Evolutionary conservation across 108 stramenopile species (phyloP).

Genomic region (Chaetoceros tenuissimus): DNA sequence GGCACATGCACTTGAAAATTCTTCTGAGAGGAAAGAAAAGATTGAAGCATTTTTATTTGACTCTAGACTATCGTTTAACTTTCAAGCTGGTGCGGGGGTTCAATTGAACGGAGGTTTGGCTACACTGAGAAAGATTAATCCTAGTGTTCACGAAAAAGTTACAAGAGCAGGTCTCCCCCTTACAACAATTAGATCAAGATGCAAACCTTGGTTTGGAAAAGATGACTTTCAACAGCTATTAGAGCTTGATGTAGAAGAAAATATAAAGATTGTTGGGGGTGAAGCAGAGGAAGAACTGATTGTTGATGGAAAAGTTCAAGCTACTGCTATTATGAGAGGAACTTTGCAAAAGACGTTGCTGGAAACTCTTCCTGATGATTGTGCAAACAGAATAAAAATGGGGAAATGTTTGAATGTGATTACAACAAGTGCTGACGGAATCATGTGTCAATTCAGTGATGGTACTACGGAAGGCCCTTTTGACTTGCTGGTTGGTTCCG

Average conservation of each 20-base stretch:
- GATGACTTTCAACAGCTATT: slow-evolving; percentile 31
- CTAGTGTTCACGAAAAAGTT: slow-evolving; percentile 33
- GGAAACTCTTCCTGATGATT: slow-evolving; percentile 29
- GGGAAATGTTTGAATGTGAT: slow-evolving; percentile 35
- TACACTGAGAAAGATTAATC: slow-evolving; percentile 49
- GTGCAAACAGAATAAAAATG: slow-evolving; percentile 27
- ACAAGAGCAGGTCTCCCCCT: slow-evolving; percentile 46
- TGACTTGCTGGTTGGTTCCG: slow-evolving; percentile 77
- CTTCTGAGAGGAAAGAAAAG: slow-evolving; percentile 1
- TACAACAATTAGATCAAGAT: slow-evolving; percentile 29
- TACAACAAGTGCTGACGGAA: slow-evolving; percentile 19
- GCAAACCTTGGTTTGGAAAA: slow-evolving; percentile 41
- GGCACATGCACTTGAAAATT: slow-evolving; percentile 49
- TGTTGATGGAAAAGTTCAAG: slow-evolving; percentile 24
- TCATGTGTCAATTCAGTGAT: slow-evolving; percentile 47
- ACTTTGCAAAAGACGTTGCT: slow-evolving; percentile 56
- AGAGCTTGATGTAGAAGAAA: slow-evolving; percentile 34
- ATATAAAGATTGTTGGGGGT: slow-evolving; percentile 24
- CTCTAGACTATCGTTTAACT: slow-evolving; percentile 30
- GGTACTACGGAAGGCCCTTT: slow-evolving; percentile 48
- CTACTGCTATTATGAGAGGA: slow-evolving; percentile 61
- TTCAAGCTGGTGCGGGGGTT: slow-evolving; percentile 41
- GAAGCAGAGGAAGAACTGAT: slow-evolving; percentile 19
- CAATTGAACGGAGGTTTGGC: slow-evolving; percentile 63
- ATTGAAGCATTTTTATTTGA: slow-evolving; percentile 56